phyloP scores from a whole-genome alignment of 1,139 yeast genomes.

The Diutina neorugosa region DNA sequence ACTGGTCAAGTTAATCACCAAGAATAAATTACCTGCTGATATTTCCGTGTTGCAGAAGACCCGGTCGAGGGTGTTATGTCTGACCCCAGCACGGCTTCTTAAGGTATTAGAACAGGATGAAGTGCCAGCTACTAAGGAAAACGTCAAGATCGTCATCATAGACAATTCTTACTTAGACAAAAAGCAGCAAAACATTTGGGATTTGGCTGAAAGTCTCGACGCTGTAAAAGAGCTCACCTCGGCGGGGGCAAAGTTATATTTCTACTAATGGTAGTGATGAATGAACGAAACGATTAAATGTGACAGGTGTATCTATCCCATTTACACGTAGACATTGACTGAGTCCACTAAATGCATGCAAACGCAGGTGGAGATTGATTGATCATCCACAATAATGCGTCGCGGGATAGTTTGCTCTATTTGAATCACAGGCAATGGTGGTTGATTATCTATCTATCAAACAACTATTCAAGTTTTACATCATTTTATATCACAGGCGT shows the following conservation, averaged over 20 bases:
- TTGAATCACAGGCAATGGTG: too few relatives aligned
- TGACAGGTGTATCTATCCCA: too few relatives aligned
- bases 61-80: conserved; percentile 41
- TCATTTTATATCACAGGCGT: too few relatives aligned
- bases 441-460: too few relatives aligned
- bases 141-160: conserved; percentile 44
- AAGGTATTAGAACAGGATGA: conserved; percentile 33
- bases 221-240: conserved; percentile 29
- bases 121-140: conserved; percentile 28
- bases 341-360: too few relatives aligned
- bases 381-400: not conserved
- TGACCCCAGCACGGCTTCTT: conserved; percentile 53
- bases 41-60: conserved; percentile 38
- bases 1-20: conserved; percentile 53
- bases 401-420: not conserved
- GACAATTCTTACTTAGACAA: conserved; percentile 55
- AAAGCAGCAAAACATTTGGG: conserved; percentile 56
- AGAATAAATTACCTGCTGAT: conserved; percentile 53
- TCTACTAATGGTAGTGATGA: conserved; percentile 21
- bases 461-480: too few relatives aligned
- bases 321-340: too few relatives aligned
- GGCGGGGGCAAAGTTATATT: conserved; percentile 34
- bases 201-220: conserved; percentile 33
- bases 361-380: too few relatives aligned
- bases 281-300: not conserved